Base-by-base conservation (phyloP, 192 early-diverging fungal species). In the Coemansia sp. region DNA sequence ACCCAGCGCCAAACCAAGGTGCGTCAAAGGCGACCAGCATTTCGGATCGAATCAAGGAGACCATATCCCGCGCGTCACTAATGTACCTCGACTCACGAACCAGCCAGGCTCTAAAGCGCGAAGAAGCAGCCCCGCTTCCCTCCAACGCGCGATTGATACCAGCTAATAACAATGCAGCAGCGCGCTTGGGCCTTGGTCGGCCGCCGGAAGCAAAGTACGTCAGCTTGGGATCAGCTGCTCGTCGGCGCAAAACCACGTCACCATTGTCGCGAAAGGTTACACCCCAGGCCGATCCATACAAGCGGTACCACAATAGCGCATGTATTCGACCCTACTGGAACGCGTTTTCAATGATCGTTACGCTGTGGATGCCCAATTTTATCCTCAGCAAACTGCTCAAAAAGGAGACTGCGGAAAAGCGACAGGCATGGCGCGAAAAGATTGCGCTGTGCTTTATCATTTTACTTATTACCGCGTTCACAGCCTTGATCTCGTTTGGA, bases 381-480 rank as follows among this genome's bases (percentile, higher is more conserved):
- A 70, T 91, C 62, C 77, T 94, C 50, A 76, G 65, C 43, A 81
- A 80, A n/a, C 68, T 88, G 29, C 78, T 88, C 18, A 70, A 83
- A 43, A 71, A 71, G 62, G 88, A 90, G 49, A 86, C 86, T 61
- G 74, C 74, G 1, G 89, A 89, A 69, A 91, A 89, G 79, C 77
- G 77, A 7, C 91, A 92, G 74, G 92, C 92, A 33, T 94, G 92
- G 92, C 87, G 92, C 60, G 92, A 94, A 68, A 94, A 94, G 68
- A 78, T 94, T 9, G 86, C 92, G 1, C 75, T 94, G 29, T 97
- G 95, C 74, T 83, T 93, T 41, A 88, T 98, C 67, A 96, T 96
- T 46, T 47, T 87, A 5, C 47, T 67, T n/a, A 74, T 83, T 27
- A 83, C 81, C 10, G 75, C 40, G 20, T 33, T 61, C 18, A 78